These are phyloP conservation scores for Triticum turgidum DNA, from an alignment of 176 grass and related monocot species.

Conservation along the genomic window DNA sequence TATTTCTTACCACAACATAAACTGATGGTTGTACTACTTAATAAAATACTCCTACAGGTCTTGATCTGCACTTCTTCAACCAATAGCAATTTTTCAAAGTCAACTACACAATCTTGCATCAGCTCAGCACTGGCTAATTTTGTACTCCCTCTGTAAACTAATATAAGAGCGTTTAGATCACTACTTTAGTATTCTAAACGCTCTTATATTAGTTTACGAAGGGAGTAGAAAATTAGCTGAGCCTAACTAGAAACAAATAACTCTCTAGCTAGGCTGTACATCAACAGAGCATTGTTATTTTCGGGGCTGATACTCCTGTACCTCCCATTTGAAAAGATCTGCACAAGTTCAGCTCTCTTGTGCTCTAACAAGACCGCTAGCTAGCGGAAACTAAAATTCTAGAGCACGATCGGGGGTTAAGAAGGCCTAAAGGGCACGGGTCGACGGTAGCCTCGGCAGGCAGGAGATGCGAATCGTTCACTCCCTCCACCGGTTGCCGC, in stretches of 20 bases:
- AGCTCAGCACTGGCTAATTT: not conserved
- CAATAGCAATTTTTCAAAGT: not conserved
- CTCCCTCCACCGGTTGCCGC: constrained; percentile 49
- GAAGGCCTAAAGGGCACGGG: not conserved
- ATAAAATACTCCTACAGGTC: not conserved
- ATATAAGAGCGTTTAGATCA: too few relatives aligned
- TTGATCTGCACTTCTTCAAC: not conserved
- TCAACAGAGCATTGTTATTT: too few relatives aligned
- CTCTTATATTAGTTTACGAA: too few relatives aligned
- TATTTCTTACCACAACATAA: not conserved
- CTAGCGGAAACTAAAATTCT: not conserved
- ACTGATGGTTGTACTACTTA: not conserved
- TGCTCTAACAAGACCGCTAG: not conserved
- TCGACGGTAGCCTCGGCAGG: not conserved
- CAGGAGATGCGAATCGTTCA: not conserved
- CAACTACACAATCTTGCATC: not conserved
- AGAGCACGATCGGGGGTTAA: not conserved
- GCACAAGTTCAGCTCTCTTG: not conserved
- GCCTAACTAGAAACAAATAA: too few relatives aligned
- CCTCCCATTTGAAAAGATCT: constrained; percentile 54
- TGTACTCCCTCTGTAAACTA: not conserved
- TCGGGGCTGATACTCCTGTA: constrained; percentile 23
- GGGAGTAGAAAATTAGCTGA: not conserved
- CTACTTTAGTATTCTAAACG: too few relatives aligned
- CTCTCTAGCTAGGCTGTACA: too few relatives aligned